These are phyloP conservation scores for Pleurostoma richardsiae DNA, from an alignment of 2,329 filamentous ascomycete species.

Conservation along the genomic window DNA sequence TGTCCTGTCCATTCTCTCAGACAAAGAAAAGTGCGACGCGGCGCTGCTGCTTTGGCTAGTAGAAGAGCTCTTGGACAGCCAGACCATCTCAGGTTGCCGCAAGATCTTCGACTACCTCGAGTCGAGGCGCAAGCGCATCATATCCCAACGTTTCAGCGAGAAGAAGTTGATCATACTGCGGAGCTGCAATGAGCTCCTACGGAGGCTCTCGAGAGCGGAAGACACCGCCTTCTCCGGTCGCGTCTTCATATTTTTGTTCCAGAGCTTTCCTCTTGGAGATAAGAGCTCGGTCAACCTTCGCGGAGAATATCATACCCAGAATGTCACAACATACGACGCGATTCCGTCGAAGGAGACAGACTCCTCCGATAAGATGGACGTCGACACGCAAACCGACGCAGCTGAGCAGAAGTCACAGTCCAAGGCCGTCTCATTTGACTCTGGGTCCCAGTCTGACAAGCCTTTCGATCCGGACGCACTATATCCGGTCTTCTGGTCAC, in stretches of 20 bases:
- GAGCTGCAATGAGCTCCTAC: slow-evolving; percentile 91
- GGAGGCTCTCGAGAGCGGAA: slow-evolving; percentile 87
- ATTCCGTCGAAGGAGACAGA: slow-evolving; percentile 26
- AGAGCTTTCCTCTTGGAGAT: slow-evolving; percentile 93
- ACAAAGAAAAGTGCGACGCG: slow-evolving; percentile 71
- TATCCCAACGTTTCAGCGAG: slow-evolving; percentile 71
- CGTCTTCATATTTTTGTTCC: slow-evolving; percentile 98
- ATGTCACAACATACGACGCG: slow-evolving; percentile 80
- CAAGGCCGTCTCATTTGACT: slow-evolving; percentile 39
- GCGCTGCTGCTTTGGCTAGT: slow-evolving; percentile 84
- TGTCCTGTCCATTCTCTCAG: slow-evolving; percentile 81
- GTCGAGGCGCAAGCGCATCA: slow-evolving; percentile 84
- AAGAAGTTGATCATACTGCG: slow-evolving; percentile 88
- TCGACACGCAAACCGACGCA: slow-evolving; percentile 47
- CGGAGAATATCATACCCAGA: slow-evolving; percentile 94
- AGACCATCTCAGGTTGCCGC: slow-evolving; percentile 87
- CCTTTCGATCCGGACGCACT: slow-evolving; percentile 63
- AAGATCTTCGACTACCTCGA: slow-evolving; percentile 94
- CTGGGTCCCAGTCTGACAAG: slow-evolving; percentile 37
- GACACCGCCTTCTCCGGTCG: slow-evolving; percentile 96
- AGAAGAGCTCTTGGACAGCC: slow-evolving; percentile 92
- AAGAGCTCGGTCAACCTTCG: slow-evolving; percentile 95
- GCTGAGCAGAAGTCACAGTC: slow-evolving; percentile 23
- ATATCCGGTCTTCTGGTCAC: slow-evolving; percentile 90
- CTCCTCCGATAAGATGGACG: slow-evolving; percentile 56